These are phyloP conservation scores for Chenopodium suecicum DNA, from an alignment of 148 eudicot species.

Conservation along the genomic window DNA sequence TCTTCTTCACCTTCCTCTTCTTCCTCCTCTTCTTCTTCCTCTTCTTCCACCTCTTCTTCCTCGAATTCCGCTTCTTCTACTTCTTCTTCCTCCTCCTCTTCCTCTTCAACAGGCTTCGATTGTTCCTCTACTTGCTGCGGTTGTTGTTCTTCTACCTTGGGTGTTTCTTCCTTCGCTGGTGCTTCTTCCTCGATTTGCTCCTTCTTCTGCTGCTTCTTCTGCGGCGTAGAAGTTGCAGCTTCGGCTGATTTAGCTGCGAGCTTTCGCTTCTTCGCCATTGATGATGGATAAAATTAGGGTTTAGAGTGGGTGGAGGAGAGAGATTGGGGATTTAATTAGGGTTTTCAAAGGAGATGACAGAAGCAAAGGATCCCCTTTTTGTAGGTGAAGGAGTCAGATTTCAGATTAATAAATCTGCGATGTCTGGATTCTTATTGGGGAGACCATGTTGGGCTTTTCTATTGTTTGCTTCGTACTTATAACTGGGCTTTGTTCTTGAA, in stretches of 20 bases:
- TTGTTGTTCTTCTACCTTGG: constrained; percentile 9
- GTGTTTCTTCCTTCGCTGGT: constrained; percentile 14
- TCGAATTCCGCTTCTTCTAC: constrained; percentile 24
- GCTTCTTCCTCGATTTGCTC: not conserved
- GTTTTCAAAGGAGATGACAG: constrained; percentile 5
- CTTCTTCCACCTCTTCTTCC: constrained; percentile 3
- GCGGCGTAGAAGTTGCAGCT: constrained; percentile 18
- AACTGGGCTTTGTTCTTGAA: not conserved
- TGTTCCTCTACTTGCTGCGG: constrained; percentile 9
- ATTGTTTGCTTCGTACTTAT: not conserved
- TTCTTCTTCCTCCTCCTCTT: not conserved
- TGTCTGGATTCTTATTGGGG: not conserved
- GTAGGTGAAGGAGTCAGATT: not conserved
- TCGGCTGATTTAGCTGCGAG: constrained; percentile 33
- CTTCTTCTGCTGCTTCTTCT: constrained; percentile 22
- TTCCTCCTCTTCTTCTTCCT: constrained; percentile 29
- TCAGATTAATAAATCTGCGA: not conserved
- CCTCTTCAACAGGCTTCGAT: not conserved
- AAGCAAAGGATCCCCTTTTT: not conserved
- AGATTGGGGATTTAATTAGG: constrained; percentile 20
- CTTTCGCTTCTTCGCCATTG: constrained; percentile 72
- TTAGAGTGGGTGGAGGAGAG: constrained; percentile 2
- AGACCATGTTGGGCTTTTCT: not conserved
- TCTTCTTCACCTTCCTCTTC: constrained; percentile 14
- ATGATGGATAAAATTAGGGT: constrained; percentile 27